Evolutionary conservation across 2,329 filamentous ascomycete species (phyloP).

Genomic region (Monosporascus sp.): DNA sequence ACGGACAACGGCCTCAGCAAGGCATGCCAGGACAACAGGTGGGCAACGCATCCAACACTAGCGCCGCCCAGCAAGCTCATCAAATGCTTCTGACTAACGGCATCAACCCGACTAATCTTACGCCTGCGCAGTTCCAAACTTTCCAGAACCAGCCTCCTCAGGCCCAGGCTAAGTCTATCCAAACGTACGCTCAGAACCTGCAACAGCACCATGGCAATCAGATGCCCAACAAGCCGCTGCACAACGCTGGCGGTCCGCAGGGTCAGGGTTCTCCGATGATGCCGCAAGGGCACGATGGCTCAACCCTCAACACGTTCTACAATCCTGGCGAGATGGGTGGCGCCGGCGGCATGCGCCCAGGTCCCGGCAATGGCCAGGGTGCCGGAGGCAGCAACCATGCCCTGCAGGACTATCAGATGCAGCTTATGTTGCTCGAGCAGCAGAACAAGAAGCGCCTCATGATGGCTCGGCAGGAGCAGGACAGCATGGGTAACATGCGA

Average conservation of each 20-base stretch:
- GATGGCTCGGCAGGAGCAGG: constrained; percentile 78
- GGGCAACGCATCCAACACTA: constrained; percentile 41
- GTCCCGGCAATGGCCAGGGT: constrained; percentile 37
- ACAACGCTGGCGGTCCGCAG: constrained; percentile 64
- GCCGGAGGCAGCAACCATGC: constrained; percentile 66
- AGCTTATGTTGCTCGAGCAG: constrained; percentile 79
- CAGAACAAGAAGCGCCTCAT: constrained; percentile 82
- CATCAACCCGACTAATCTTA: constrained; percentile 70
- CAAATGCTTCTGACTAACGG: constrained; percentile 62
- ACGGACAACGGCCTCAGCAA: constrained; percentile 61
- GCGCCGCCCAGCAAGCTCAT: constrained; percentile 35
- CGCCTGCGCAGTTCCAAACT: constrained; percentile 67
- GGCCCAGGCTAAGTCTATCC: constrained; percentile 76
- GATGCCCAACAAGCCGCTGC: constrained; percentile 77
- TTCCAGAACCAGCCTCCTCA: constrained; percentile 50
- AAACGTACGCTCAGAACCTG: constrained; percentile 80
- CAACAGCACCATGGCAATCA: constrained; percentile 75
- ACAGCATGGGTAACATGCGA: constrained; percentile 50
- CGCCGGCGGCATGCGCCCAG: constrained; percentile 53
- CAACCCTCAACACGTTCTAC: constrained; percentile 53
- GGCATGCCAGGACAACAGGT: constrained; percentile 69
- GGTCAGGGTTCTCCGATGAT: constrained; percentile 82
- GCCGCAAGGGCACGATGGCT: constrained; percentile 62
- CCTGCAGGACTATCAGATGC: constrained; percentile 84
- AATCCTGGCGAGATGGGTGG: constrained; percentile 56